Conservation (phyloP, 305 asterid species). For the Caryopteris hybrid region DNA sequence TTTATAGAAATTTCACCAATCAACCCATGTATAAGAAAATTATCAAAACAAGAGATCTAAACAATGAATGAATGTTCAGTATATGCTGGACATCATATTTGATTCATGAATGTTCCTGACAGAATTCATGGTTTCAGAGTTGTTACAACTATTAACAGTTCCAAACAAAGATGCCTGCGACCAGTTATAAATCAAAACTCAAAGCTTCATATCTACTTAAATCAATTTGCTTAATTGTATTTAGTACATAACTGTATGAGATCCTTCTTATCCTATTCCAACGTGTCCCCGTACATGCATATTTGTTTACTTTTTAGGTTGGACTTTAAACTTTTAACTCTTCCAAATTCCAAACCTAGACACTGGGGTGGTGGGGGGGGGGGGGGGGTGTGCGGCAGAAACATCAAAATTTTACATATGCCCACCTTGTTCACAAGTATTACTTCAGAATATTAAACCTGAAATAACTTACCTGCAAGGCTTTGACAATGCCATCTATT, state of each 20-base stretch:
- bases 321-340: background rate
- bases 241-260: background rate
- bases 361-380: too few species aligned
- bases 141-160: background rate
- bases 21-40: background rate
- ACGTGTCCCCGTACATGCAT: background rate
- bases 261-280: background rate
- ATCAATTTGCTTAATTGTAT: too few species aligned
- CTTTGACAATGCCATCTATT: conserved; percentile 84
- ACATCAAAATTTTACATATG: too few species aligned
- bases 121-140: background rate
- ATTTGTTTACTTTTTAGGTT: background rate
- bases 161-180: background rate
- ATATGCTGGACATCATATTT: background rate
- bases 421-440: background rate
- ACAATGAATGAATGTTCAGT: background rate
- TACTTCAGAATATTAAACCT: background rate
- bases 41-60: background rate
- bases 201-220: background rate
- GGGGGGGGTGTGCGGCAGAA: too few species aligned
- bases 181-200: background rate
- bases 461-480: conserved; percentile 83
- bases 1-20: background rate
- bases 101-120: background rate
- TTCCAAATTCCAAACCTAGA: background rate